phyloP scores from a whole-genome alignment of 1,284 basidiomycete genomes.

The Pyrrhoderma noxium region DNA sequence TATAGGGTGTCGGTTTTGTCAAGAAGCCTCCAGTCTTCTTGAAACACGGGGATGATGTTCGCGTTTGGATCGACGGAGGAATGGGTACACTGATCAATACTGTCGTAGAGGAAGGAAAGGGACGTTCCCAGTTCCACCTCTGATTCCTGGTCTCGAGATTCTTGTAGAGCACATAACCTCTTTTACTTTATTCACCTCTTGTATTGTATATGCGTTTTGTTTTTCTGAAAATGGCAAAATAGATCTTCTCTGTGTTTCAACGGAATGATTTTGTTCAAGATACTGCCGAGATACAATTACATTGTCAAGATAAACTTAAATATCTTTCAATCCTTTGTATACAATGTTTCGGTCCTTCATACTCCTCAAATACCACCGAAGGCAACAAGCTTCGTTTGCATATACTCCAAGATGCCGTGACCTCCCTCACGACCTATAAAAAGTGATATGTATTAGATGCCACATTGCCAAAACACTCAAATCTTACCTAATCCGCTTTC shows the following conservation, averaged over 20 bases:
- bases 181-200: no score
- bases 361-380: conserved; percentile 53
- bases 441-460: background rate
- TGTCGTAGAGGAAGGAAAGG: conserved; percentile 55
- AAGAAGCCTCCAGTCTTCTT: conserved; percentile 64
- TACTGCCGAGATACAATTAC: background rate
- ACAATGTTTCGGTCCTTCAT: background rate
- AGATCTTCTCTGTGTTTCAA: no score
- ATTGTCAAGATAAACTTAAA: background rate
- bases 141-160: background rate
- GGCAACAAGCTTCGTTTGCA: conserved; percentile 74
- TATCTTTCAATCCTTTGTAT: background rate
- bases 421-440: conserved; percentile 60
- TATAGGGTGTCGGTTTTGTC: conserved; percentile 64
- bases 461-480: background rate
- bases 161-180: no score
- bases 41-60: conserved; percentile 69
- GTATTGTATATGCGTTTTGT: no score
- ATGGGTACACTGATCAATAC: conserved; percentile 71
- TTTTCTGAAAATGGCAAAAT: no score
- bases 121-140: conserved; percentile 25
- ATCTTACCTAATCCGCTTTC: conserved; percentile 68
- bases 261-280: no score
- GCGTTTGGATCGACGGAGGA: conserved; percentile 55
- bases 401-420: conserved; percentile 80